Conservation (phyloP, 2,329 filamentous ascomycete species). For the Colletotrichum somersetense region DNA sequence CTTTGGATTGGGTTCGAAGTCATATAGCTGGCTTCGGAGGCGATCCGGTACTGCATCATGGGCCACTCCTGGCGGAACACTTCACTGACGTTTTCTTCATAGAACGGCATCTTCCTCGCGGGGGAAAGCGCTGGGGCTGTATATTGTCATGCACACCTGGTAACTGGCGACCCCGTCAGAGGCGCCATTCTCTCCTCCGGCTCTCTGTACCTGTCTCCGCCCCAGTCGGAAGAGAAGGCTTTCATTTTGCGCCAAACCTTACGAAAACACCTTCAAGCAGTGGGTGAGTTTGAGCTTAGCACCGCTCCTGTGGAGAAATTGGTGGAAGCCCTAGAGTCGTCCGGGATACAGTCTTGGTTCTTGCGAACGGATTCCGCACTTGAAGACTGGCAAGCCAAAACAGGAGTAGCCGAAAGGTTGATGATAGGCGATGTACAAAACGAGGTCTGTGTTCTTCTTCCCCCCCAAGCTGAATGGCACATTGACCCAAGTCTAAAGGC, state of each 20-base stretch:
- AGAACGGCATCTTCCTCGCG: slow-evolving; percentile 55
- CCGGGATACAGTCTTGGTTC: slow-evolving; percentile 57
- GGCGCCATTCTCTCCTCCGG: slow-evolving; percentile 57
- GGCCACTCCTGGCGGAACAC: too few species aligned
- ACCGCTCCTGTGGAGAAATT: slow-evolving; percentile 49
- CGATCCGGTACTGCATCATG: slow-evolving; percentile 43
- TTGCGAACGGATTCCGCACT: slow-evolving; percentile 55
- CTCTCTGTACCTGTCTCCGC: slow-evolving; percentile 57
- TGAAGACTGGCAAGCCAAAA: slow-evolving; percentile 51
- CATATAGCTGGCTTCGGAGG: slow-evolving; percentile 48
- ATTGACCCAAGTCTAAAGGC: slow-evolving; percentile 48
- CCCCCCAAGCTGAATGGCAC: background rate
- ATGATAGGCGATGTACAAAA: slow-evolving; percentile 59
- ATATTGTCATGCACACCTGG: slow-evolving; percentile 58
- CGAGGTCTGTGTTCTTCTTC: slow-evolving; percentile 49
- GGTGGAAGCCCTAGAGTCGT: slow-evolving; percentile 51
- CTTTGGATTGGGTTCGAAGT: slow-evolving; percentile 49
- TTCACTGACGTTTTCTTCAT: background rate
- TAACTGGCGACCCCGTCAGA: slow-evolving; percentile 49
- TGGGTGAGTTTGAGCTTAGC: slow-evolving; percentile 39
- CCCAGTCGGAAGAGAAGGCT: slow-evolving; percentile 48
- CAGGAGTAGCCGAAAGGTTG: slow-evolving; percentile 51
- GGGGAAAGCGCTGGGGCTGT: slow-evolving; percentile 62
- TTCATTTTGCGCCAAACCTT: background rate
- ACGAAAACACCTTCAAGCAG: background rate